Evolutionary conservation across 2,329 filamentous ascomycete species (phyloP), one percentile per base, ranked within the genome.

Genomic region (Curvularia sp.): DNA sequence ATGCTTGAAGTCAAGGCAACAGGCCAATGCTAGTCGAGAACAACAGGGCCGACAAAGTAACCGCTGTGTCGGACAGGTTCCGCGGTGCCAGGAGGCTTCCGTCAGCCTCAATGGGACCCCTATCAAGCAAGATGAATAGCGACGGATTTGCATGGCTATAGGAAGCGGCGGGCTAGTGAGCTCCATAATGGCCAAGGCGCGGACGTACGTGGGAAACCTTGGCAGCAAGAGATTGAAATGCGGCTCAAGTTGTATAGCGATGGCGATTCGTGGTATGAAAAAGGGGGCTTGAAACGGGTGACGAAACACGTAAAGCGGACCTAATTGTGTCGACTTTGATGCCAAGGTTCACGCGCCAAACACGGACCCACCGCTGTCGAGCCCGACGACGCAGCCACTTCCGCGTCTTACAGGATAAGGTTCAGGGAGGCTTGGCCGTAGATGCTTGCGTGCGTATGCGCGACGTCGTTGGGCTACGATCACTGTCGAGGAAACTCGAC

Each of bases 261-360:
- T 55, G 53, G 50, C 65, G 63, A 60, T 64, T 64, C 63, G 63
- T 58, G 66, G 50, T 57, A 52, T 60, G 60, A 59, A 62, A 50
- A 63, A 53, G 61, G 61, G 67, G 60, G 57, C 38, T 65, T 71
- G 71, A 74, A 75, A 75, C 73, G 55, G 62, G 54, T 60, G 68
- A 69, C 69, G 71, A 74, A 75, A 75, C 73, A 58, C 55, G 59
- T 57, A 67, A 69, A 65, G 71, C 66, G 71, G 69, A 69, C 59
- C 67, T 60, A 59, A 42, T 55, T 67, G 70, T 68, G 61, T 73
- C 67, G 68, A 60, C 57, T 49, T 60, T 51, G 53, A 55, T 62
- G 71, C 73, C 72, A 73, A 74, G 73, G 60, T 68, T 65, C 65
- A 68, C 67, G 65, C 66, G 64, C 67, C 64, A 71, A 70, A 74